Evolutionary conservation across 805 yeast genomes (phyloP).

Genomic region (Sugiyamaella valdiviana): DNA sequence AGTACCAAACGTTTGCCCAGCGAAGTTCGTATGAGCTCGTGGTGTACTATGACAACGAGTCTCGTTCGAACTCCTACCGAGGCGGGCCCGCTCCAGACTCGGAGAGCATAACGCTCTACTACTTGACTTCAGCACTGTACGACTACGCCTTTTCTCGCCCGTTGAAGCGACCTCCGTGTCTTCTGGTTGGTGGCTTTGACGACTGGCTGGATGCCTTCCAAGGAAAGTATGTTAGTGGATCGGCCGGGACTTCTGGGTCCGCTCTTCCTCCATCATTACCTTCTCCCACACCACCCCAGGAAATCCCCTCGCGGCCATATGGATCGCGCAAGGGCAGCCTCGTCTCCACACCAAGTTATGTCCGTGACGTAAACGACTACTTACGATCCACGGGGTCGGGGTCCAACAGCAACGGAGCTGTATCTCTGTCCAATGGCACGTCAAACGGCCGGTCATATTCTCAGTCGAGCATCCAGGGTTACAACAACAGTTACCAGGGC

Average conservation of each 20-base stretch:
- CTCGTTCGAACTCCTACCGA: constrained; percentile 18
- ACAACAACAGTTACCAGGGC: constrained; percentile 1
- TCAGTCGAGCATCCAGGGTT: background rate
- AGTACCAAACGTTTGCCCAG: constrained; percentile 46
- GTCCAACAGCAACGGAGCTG: constrained; percentile 6
- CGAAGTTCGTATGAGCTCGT: constrained; percentile 56
- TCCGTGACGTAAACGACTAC: constrained; percentile 29
- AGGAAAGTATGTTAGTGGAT: background rate
- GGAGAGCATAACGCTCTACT: constrained; percentile 17
- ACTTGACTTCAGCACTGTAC: constrained; percentile 36
- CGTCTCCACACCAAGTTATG: constrained; percentile 18
- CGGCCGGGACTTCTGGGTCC: background rate
- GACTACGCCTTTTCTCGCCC: constrained; percentile 35
- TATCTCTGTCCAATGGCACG: background rate
- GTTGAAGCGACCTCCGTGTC: constrained; percentile 38
- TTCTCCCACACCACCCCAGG: constrained; percentile 12
- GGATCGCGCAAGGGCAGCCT: constrained; percentile 19
- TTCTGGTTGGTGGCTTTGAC: constrained; percentile 52
- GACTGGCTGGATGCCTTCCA: constrained; percentile 35
- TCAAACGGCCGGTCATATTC: background rate
- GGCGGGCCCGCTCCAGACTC: constrained; percentile 19
- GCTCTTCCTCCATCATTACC: constrained; percentile 1
- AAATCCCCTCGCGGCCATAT: constrained; percentile 15
- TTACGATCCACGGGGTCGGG: constrained; percentile 16
- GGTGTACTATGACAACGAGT: constrained; percentile 54